Evolutionary conservation across 192 early-diverging fungal genomes (phyloP).

Genomic region (Geranomyces michiganensis): DNA sequence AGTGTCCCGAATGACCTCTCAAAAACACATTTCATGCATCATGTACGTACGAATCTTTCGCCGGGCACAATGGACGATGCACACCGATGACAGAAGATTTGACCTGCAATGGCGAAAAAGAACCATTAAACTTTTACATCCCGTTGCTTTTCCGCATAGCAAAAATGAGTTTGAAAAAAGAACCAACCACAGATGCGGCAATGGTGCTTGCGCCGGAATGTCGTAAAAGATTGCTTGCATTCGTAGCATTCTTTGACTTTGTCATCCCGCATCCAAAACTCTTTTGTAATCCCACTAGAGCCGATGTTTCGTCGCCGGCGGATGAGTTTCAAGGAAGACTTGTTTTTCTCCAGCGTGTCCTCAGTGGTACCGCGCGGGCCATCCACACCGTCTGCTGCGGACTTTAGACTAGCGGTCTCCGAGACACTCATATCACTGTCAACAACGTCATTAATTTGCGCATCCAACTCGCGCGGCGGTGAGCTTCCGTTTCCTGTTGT

Average conservation of each 20-base stretch:
- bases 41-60: conserved; percentile 53
- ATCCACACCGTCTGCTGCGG: background rate
- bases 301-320: conserved; percentile 34
- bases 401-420: conserved; percentile 9
- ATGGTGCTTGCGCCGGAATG: conserved; percentile 75
- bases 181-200: conserved; percentile 78
- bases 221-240: conserved; percentile 72
- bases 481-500: background rate
- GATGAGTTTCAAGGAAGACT: conserved; percentile 35
- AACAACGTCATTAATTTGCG: conserved; percentile 3
- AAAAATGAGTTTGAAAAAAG: background rate
- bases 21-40: background rate
- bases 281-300: conserved; percentile 43
- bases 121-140: background rate
- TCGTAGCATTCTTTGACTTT: conserved; percentile 80
- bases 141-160: background rate
- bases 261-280: conserved; percentile 87
- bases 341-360: conserved; percentile 30
- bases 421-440: conserved; percentile 25
- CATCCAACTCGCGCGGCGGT: background rate
- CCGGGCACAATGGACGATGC: conserved; percentile 71
- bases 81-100: conserved; percentile 78
- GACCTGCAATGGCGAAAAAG: conserved; percentile 27
- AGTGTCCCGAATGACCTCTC: too few relatives aligned
- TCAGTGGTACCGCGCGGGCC: background rate